Evolutionary conservation across 2,329 filamentous ascomycete species (phyloP).

Genomic region (Diaporthe capsici): DNA sequence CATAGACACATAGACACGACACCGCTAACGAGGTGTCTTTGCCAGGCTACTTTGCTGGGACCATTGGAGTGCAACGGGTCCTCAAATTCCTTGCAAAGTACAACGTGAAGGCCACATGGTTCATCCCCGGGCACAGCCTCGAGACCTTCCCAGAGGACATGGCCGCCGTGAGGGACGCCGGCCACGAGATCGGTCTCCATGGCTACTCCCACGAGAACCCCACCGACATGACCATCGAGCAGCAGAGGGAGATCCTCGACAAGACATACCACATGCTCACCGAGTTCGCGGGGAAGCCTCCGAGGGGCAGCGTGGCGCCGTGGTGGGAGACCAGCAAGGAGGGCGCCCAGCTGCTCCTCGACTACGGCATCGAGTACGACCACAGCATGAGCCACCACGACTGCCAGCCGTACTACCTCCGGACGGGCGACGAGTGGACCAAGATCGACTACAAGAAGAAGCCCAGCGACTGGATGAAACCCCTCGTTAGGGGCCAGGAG

Average conservation of each 20-base stretch:
- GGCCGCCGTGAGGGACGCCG: slow-evolving; percentile 59
- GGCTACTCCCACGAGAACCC: slow-evolving; percentile 54
- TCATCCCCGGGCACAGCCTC: slow-evolving; percentile 59
- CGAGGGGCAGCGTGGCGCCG: slow-evolving; percentile 79
- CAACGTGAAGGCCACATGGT: slow-evolving; percentile 74
- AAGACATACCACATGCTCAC: slow-evolving; percentile 80
- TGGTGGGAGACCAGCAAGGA: slow-evolving; percentile 81
- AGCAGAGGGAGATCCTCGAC: slow-evolving; percentile 81
- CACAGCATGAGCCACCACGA: slow-evolving; percentile 77
- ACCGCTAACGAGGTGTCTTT: background rate
- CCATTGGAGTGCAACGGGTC: slow-evolving; percentile 73
- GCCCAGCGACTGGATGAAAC: slow-evolving; percentile 76
- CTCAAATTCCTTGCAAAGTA: slow-evolving; percentile 82
- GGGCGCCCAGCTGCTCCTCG: slow-evolving; percentile 73
- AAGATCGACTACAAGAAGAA: slow-evolving; percentile 76
- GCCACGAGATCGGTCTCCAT: slow-evolving; percentile 64
- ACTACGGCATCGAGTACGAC: slow-evolving; percentile 78
- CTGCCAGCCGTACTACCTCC: slow-evolving; percentile 73
- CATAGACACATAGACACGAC: background rate
- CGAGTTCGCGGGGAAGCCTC: slow-evolving; percentile 79
- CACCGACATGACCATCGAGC: slow-evolving; percentile 75
- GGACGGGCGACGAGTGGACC: slow-evolving; percentile 74
- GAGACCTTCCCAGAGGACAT: slow-evolving; percentile 55
- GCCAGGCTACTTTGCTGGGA: slow-evolving; percentile 76
- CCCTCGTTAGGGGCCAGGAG: slow-evolving; percentile 67